phyloP scores from a whole-genome alignment of 345 rosid genomes.

The Viola odorata region DNA sequence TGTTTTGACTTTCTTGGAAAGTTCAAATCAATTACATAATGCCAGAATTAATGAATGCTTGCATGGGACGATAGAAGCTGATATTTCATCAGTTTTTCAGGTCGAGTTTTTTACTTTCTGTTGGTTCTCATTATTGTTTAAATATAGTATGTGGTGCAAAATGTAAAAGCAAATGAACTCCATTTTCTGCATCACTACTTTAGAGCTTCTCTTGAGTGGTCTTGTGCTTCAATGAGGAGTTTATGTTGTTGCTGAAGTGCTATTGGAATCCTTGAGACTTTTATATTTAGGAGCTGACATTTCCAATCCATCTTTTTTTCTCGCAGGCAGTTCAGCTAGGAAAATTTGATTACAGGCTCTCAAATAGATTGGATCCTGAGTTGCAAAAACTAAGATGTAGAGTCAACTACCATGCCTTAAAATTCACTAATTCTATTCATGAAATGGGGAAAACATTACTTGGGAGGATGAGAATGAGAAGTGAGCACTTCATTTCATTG shows the following conservation, averaged over 20 bases:
- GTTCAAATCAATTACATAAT: too few species aligned
- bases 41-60: too few species aligned
- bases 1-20: neutral
- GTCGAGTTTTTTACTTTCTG: too few species aligned
- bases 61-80: too few species aligned
- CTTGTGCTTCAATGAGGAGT: neutral
- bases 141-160: too few species aligned
- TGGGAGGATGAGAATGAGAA: constrained; percentile 61
- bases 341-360: constrained; percentile 87
- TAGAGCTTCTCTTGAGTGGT: neutral
- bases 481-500: constrained; percentile 67
- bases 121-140: too few species aligned
- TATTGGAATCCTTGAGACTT: neutral
- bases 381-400: constrained; percentile 93
- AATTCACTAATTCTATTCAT: constrained; percentile 57
- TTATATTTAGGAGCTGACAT: neutral
- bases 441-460: constrained; percentile 60
- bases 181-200: neutral
- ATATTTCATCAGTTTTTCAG: too few species aligned
- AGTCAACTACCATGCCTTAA: constrained; percentile 81
- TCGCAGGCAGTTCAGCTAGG: constrained; percentile 80
- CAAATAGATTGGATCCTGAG: constrained; percentile 56
- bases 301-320: constrained; percentile 7
- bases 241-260: constrained; percentile 1
- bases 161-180: neutral